Conservation (phyloP, 2,329 filamentous ascomycete genomes). For the Fusarium incarnatum region DNA sequence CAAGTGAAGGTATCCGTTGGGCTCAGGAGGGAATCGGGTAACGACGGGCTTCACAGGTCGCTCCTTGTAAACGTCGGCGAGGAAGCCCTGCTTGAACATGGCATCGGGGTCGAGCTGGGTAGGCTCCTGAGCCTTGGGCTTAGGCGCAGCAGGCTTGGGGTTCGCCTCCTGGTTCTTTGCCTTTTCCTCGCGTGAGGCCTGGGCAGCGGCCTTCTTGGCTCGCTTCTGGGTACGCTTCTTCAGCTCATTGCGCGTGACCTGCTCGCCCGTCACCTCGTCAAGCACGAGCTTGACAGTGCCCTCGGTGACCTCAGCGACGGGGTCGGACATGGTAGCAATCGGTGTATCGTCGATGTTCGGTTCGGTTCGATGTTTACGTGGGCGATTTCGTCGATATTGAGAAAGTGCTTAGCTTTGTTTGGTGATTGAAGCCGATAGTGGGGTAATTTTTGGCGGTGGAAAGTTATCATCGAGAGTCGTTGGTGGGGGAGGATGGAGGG, state of each 20-base stretch:
- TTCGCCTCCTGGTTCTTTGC: constrained; percentile 48
- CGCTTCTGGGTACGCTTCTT: constrained; percentile 71
- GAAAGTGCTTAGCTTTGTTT: constrained; percentile 15
- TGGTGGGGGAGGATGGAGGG: constrained; percentile 44
- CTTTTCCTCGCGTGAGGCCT: constrained; percentile 59
- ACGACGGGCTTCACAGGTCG: constrained; percentile 70
- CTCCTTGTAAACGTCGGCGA: constrained; percentile 77
- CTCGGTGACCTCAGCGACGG: constrained; percentile 45
- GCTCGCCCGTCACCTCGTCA: constrained; percentile 73
- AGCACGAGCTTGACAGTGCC: constrained; percentile 66
- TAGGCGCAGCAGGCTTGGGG: constrained; percentile 49
- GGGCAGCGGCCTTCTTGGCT: constrained; percentile 66
- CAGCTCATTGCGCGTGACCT: constrained; percentile 72
- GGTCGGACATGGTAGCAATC: constrained; percentile 41
- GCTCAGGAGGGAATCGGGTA: constrained; percentile 85
- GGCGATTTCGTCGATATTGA: constrained; percentile 4
- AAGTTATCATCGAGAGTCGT: constrained; percentile 40
- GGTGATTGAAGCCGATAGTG: constrained; percentile 41
- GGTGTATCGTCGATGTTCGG: constrained; percentile 3
- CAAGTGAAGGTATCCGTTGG: constrained; percentile 93
- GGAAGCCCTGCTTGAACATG: constrained; percentile 85
- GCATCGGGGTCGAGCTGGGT: constrained; percentile 65
- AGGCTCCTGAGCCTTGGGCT: constrained; percentile 60
- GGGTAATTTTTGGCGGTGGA: constrained; percentile 45
- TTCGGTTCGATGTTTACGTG: neutral